Conservation (phyloP, 257 asterid species). For the Penstemon barbatus region DNA sequence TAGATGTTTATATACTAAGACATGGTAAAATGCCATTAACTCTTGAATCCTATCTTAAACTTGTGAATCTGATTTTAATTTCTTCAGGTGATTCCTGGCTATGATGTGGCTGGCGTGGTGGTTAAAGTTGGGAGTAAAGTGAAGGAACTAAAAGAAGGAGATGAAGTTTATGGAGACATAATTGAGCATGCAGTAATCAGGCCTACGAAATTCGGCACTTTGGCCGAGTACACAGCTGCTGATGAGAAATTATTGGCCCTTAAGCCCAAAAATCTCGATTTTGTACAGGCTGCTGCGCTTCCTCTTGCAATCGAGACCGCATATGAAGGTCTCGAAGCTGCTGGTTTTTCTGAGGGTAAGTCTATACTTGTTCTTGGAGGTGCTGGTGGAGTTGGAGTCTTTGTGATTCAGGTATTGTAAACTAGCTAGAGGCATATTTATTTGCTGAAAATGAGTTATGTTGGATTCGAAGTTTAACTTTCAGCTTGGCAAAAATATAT, state of each 20-base stretch:
- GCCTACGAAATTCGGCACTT: slow-evolving; percentile 75
- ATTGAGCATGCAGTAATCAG: slow-evolving; percentile 77
- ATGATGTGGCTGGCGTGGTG: slow-evolving; percentile 90
- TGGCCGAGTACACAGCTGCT: slow-evolving; percentile 83
- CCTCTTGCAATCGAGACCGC: slow-evolving; percentile 94
- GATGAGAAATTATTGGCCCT: slow-evolving; percentile 84
- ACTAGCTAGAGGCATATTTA: background rate
- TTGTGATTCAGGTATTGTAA: slow-evolving; percentile 69
- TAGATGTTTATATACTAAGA: background rate
- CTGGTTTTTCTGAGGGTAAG: slow-evolving; percentile 70
- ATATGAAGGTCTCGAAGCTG: slow-evolving; percentile 77
- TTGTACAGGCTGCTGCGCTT: slow-evolving; percentile 73
- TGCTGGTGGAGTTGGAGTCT: slow-evolving; percentile 96
- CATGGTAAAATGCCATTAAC: too few relatives aligned
- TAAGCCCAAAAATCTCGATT: slow-evolving; percentile 73
- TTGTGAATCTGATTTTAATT: background rate
- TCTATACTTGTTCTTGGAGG: slow-evolving; percentile 96
- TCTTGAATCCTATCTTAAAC: background rate
- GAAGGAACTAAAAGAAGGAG: slow-evolving; percentile 77
- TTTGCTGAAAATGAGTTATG: too few relatives aligned
- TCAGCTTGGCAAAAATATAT: background rate
- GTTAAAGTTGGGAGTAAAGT: slow-evolving; percentile 87
- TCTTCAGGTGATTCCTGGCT: slow-evolving; percentile 83
- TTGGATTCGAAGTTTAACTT: background rate
- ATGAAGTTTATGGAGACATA: slow-evolving; percentile 83